These are phyloP conservation scores for bread wheat (Triticum aestivum) DNA, from an alignment of 176 grass and related monocot genomes.

Conservation along the genomic window IWGSC_CS_RefSeq_v2.1 NC_057814.1:161607149-161607648, in stretches of 20 bases:
- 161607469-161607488: background rate
- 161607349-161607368: conserved; percentile 66
- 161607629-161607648: conserved; percentile 96
- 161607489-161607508: background rate
- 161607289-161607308: background rate
- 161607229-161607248: conserved; percentile 84
- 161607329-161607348: background rate
- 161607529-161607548: conserved; percentile 49
- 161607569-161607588: conserved; percentile 97
- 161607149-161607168: conserved; percentile 85
- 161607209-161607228: conserved; percentile 88
- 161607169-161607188: conserved; percentile 84
- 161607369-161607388: conserved; percentile 95
- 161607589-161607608: conserved; percentile 93
- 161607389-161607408: conserved; percentile 88
- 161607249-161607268: conserved; percentile 77
- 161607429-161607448: conserved; percentile 88
- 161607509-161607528: background rate
- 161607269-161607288: conserved; percentile 3
- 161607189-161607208: conserved; percentile 87
- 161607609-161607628: conserved; percentile 91
- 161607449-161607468: conserved; percentile 90
- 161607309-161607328: background rate
- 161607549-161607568: conserved; percentile 94
- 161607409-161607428: conserved; percentile 90